These are phyloP conservation scores for Salix koriyanagi DNA, from an alignment of 345 rosid genomes.

Conservation along the genomic window DNA sequence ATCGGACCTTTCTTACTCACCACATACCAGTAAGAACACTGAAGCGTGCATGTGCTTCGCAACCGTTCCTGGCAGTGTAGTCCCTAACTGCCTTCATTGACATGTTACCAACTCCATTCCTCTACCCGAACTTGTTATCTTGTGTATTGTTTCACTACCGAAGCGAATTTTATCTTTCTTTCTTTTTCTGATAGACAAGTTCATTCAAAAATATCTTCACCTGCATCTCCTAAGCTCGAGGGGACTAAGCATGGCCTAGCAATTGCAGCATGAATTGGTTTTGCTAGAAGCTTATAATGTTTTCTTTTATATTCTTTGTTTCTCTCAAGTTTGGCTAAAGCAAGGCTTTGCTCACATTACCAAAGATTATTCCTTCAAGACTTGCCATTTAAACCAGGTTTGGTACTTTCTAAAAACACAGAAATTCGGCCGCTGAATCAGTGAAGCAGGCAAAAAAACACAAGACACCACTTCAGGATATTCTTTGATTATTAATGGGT, in stretches of 20 bases:
- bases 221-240: neutral
- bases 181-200: too few species aligned
- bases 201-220: neutral
- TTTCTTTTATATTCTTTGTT: neutral
- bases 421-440: too few species aligned
- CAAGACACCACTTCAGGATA: too few species aligned
- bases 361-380: neutral
- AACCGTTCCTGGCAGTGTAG: conserved; percentile 5
- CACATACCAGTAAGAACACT: neutral
- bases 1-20: neutral
- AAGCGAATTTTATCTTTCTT: neutral
- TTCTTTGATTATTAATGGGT: too few species aligned
- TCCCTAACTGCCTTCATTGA: conserved; percentile 13
- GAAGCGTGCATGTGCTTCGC: conserved; percentile 21
- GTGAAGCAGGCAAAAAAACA: too few species aligned
- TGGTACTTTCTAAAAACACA: too few species aligned
- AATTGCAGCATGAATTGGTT: neutral
- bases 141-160: neutral
- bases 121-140: conserved; percentile 6
- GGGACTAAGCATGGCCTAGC: neutral
- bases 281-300: neutral
- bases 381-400: neutral
- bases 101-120: conserved; percentile 16
- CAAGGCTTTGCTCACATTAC: neutral
- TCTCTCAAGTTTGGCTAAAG: neutral